Percentiles rank a stretch among this genome's conserved stretches.
Evolutionary conservation across 257 asterid species (phyloP).

Genomic region (Orobanche coerulescens): DNA sequence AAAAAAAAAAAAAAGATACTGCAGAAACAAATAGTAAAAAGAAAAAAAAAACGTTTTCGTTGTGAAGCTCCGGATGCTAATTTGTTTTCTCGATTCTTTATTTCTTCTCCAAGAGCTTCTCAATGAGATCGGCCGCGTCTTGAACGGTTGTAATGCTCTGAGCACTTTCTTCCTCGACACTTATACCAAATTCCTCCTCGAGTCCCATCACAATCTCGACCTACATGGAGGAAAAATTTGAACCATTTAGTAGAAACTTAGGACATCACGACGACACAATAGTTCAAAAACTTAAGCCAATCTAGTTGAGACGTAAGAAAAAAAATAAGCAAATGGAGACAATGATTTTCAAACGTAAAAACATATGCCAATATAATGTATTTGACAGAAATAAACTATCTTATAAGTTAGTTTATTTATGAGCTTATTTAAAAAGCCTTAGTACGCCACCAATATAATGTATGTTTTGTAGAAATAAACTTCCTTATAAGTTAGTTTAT

Average conservation of each 20-base stretch:
- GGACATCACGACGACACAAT: background rate
- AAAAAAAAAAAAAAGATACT: background rate
- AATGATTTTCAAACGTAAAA: no score
- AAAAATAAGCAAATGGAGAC: no score
- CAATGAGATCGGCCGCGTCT: constrained; percentile 87
- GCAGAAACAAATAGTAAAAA: background rate
- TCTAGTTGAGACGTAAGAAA: background rate
- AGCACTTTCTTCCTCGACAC: constrained; percentile 87
- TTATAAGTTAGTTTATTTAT: no score
- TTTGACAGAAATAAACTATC: no score
- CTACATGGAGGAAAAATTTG: constrained; percentile 25
- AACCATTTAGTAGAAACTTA: background rate
- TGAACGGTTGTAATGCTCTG: constrained; percentile 76
- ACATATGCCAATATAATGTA: no score
- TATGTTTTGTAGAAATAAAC: no score
- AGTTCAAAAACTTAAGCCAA: background rate
- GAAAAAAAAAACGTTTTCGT: background rate
- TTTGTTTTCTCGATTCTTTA: constrained; percentile 16
- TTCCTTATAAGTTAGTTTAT: no score
- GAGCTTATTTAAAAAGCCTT: no score
- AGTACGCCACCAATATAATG: no score
- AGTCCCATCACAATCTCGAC: constrained; percentile 96
- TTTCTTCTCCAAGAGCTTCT: constrained; percentile 49
- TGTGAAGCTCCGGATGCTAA: constrained; percentile 7
- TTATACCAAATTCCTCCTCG: constrained; percentile 85